Conservation (phyloP, 345 rosid genomes). For the Euphorbia tirucalli region DNA sequence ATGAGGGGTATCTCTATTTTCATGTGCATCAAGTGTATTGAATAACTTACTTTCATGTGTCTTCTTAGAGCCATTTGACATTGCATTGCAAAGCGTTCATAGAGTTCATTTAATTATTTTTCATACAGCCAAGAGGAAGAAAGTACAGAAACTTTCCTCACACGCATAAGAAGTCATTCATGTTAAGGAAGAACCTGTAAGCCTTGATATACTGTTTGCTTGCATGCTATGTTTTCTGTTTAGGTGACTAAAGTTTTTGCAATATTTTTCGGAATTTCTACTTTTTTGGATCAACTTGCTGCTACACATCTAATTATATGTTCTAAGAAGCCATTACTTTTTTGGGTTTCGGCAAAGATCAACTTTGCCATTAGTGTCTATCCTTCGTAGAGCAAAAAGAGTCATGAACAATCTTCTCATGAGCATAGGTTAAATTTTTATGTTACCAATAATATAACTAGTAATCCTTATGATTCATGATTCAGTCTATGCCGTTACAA, state of each 20-base stretch:
- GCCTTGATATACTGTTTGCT: constrained; percentile 3
- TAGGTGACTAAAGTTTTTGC: background rate
- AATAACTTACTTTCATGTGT: background rate
- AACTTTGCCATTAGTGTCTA: no score
- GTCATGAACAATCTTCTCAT: no score
- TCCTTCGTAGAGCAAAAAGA: no score
- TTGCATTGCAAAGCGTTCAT: background rate
- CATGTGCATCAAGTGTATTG: background rate
- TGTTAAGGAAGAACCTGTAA: constrained; percentile 34
- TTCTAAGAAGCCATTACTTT: no score
- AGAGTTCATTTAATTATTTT: constrained; percentile 2
- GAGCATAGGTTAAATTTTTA: no score
- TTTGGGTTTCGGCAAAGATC: no score
- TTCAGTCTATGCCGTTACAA: no score
- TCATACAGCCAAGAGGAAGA: constrained; percentile 36
- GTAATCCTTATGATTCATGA: no score
- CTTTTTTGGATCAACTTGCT: no score
- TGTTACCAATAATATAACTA: no score
- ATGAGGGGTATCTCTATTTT: background rate
- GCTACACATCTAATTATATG: no score
- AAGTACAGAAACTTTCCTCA: constrained; percentile 12
- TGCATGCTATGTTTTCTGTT: background rate
- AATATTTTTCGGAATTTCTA: background rate
- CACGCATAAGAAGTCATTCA: constrained; percentile 25
- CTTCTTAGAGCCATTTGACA: background rate